These are phyloP conservation scores for Boletus subcaerulescens DNA, from an alignment of 768 basidiomycete species.

Conservation along the genomic window DNA sequence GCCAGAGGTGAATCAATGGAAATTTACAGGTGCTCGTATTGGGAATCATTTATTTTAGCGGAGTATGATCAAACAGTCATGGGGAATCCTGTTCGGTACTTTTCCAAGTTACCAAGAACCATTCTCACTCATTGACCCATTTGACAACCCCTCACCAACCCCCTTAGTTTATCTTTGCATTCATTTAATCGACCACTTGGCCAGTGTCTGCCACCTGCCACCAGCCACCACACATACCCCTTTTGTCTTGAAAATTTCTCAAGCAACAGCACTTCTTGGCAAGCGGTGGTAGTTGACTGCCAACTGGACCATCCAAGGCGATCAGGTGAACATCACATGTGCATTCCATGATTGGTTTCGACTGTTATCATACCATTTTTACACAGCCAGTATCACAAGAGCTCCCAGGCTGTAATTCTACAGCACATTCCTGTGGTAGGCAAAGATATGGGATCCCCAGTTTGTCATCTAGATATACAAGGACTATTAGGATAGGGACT, in stretches of 20 bases:
- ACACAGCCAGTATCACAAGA: not conserved
- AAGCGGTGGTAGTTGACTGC: not conserved
- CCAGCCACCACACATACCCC: not conserved
- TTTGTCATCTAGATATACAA: too few species aligned
- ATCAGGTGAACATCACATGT: not conserved
- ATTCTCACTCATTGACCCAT: not conserved
- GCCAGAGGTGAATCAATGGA: too few species aligned
- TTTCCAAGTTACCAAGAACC: not conserved
- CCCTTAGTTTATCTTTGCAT: not conserved
- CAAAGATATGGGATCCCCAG: too few species aligned
- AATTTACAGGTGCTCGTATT: too few species aligned
- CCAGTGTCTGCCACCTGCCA: conserved; percentile 2
- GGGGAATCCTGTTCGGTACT: not conserved
- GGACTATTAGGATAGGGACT: not conserved
- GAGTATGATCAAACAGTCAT: too few species aligned
- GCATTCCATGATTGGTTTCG: not conserved
- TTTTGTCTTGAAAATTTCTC: not conserved
- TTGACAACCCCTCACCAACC: not conserved
- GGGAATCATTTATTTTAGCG: not conserved
- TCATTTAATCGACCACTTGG: not conserved
- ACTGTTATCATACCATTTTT: not conserved
- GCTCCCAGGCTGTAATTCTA: not conserved
- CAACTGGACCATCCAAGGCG: not conserved
- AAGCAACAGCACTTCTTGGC: not conserved
- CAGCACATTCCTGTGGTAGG: not conserved